Evolutionary conservation across 139 green algal species (phyloP).

Genomic region (Chlamydomonas sp.): DNA sequence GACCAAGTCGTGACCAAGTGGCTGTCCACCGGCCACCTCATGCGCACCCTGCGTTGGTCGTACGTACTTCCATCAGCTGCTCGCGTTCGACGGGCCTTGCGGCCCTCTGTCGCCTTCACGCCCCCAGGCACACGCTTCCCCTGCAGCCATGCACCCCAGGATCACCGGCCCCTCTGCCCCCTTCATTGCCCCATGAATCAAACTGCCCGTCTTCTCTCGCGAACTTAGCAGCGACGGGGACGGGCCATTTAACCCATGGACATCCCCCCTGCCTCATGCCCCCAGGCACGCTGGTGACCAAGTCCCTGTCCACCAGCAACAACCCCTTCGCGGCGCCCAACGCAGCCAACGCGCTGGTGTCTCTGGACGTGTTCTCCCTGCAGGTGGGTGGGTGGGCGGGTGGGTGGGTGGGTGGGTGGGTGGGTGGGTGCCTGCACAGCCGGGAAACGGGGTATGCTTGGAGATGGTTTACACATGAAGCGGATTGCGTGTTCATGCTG

Average conservation of each 20-base stretch:
- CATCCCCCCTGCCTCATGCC: not conserved
- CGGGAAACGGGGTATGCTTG: not conserved
- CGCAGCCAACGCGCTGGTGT: slow-evolving; percentile 67
- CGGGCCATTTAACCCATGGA: too few relatives aligned
- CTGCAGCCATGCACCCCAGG: not conserved
- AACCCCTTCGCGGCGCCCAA: slow-evolving; percentile 59
- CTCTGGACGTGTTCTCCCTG: slow-evolving; percentile 93
- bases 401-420: not conserved
- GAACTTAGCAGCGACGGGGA: not conserved
- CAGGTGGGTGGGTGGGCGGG: slow-evolving; percentile 63
- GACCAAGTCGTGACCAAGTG: too few relatives aligned
- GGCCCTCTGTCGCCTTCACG: not conserved
- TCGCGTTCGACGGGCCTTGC: too few relatives aligned
- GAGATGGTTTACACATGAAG: not conserved
- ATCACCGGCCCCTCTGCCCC: not conserved
- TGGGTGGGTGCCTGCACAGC: not conserved
- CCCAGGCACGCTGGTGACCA: slow-evolving; percentile 84
- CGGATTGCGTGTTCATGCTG: not conserved
- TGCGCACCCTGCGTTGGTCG: too few relatives aligned
- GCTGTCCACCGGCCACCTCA: too few relatives aligned
- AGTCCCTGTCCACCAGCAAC: slow-evolving; percentile 81
- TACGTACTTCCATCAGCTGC: too few relatives aligned
- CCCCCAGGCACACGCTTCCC: not conserved
- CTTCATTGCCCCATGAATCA: not conserved
- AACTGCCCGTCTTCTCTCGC: not conserved